Conservation (phyloP, 306 rosid species). For the Cucumis sativus region Cucumber_9930_V3 NC_026659.2:29895501-29896000, state of each 20-base stretch:
- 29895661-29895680: no score
- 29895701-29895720: no score
- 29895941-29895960: constrained; percentile 13
- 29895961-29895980: constrained; percentile 29
- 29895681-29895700: no score
- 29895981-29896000: constrained; percentile 52
- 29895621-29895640: no score
- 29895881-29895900: constrained; percentile 45
- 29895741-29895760: neutral
- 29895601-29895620: no score
- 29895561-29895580: no score
- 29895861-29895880: constrained; percentile 23
- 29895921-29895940: constrained; percentile 32
- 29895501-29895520: no score
- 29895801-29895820: constrained; percentile 28
- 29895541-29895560: no score
- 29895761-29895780: constrained; percentile 2
- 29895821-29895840: constrained; percentile 25
- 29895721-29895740: no score
- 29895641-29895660: no score
- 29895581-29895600: no score
- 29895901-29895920: constrained; percentile 70
- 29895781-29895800: constrained; percentile 19
- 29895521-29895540: no score
- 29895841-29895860: constrained; percentile 35